Base-by-base conservation (phyloP, 129 eudicot species). In the Pseudognaphalium luteoalbum region DNA sequence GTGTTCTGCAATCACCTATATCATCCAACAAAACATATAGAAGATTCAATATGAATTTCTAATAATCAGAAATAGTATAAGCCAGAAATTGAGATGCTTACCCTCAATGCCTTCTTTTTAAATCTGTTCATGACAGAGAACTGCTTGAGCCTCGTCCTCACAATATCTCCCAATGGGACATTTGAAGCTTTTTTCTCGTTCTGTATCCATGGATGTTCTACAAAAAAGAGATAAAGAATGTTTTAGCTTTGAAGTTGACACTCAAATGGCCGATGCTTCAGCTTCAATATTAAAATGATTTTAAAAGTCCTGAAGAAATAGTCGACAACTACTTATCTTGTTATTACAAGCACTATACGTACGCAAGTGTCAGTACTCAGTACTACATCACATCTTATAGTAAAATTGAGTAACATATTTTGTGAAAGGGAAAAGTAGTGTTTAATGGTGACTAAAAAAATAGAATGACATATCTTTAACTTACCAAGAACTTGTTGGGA, bases 151-250 rank as follows among this genome's bases (percentile, higher is more conserved):
- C 98, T 83, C 22, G 97, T 81, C 81, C 97, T 94, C 62, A 94
- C 98, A 54, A 94, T 89, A 84, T 94, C 98, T 63, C 97, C 97
- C 80, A 94, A 86, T 4, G 98, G 96, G 41, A 94, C 98, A 86
- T 94, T 94, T 66, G 98, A 81, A 75, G 97, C 97, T 81, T 91
- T 94, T 80, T 94, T 94, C 21, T 91, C 91, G 57, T 94, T 89
- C 68, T 88, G 96, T 77, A 94, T 81, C 98, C 98, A 94, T 12
- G 97, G 97, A 62, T 94, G 97, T 72, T 94, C 98, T 94, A 66
- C 6, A 51, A 59, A 71, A 5, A 35, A 56, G 21, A 63, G 28
- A 25, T 25, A 25, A 25, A 25, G 28, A 0, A 25, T 25, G 28
- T 25, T 25, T 25, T 25, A 25, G 28, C 28, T 25, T 25, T 25